phyloP scores from a whole-genome alignment of 768 basidiomycete genomes.

The Aureoboletus auriporus region DNA sequence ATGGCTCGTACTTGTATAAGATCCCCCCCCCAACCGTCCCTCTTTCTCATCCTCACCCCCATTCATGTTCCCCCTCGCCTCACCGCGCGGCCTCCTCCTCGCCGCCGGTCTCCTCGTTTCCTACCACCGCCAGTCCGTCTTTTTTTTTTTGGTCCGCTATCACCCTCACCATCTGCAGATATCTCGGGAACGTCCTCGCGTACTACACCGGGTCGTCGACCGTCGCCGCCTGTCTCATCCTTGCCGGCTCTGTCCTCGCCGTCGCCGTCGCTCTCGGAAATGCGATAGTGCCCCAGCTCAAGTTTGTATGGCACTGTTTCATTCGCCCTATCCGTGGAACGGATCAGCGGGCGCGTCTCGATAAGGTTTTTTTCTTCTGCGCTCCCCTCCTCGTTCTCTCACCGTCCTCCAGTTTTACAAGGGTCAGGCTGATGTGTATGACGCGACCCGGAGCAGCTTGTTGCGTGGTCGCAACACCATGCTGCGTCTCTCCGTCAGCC shows the following conservation, averaged over 20 bases:
- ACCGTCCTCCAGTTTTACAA: conserved; percentile 47
- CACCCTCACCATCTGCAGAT: conserved; percentile 3
- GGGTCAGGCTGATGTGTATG: conserved; percentile 71
- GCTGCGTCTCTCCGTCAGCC: conserved; percentile 62
- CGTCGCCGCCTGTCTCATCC: conserved; percentile 24
- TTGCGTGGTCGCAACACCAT: conserved; percentile 71
- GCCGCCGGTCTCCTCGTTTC: conserved; percentile 13
- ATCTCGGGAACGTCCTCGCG: conserved; percentile 15
- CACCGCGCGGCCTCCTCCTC: conserved; percentile 11
- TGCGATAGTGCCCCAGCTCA: conserved; percentile 37
- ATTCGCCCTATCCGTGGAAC: conserved; percentile 37
- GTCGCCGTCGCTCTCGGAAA: conserved; percentile 19
- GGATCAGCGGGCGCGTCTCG: conserved; percentile 42
- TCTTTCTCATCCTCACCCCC: too few species aligned
- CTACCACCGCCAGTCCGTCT: conserved; percentile 18
- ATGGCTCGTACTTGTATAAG: background rate
- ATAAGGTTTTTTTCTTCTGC: conserved; percentile 31
- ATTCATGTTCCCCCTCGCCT: too few species aligned
- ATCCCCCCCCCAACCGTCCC: too few species aligned
- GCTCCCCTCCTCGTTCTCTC: background rate
- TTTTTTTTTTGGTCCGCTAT: too few species aligned
- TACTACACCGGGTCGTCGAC: conserved; percentile 29
- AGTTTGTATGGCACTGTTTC: conserved; percentile 51
- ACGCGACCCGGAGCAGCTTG: conserved; percentile 56
- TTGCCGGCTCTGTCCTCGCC: conserved; percentile 19